phyloP scores from a whole-genome alignment of 768 basidiomycete species.

The Inosperma sp. region DNA sequence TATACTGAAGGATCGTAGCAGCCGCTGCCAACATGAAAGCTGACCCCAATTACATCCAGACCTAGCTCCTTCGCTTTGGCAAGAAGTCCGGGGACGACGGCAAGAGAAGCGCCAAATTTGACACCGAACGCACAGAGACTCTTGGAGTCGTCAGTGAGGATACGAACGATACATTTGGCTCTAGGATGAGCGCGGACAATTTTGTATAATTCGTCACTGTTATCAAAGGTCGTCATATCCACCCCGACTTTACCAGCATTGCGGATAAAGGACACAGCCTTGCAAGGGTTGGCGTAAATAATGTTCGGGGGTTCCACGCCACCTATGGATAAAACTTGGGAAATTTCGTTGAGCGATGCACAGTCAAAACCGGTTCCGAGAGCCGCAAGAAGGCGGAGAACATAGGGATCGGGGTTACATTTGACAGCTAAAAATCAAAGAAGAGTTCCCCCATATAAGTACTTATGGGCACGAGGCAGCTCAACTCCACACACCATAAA shows the following conservation, averaged over 20 bases:
- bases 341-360: constrained; percentile 92
- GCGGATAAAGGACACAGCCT: constrained; percentile 89
- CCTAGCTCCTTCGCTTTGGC: constrained; percentile 70
- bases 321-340: constrained; percentile 66
- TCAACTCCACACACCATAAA: constrained; percentile 67
- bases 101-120: constrained; percentile 93
- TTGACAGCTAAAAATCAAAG: constrained; percentile 68
- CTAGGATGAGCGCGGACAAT: constrained; percentile 73
- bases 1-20: constrained; percentile 92
- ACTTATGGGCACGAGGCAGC: constrained; percentile 5
- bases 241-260: constrained; percentile 76
- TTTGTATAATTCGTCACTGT: constrained; percentile 93
- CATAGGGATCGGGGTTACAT: constrained; percentile 96
- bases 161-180: constrained; percentile 88
- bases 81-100: constrained; percentile 73
- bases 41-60: constrained; percentile 88
- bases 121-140: constrained; percentile 88
- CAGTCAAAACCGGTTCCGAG: constrained; percentile 96
- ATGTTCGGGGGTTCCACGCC: constrained; percentile 76
- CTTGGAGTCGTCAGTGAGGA: constrained; percentile 97
- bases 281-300: constrained; percentile 99
- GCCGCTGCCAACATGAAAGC: constrained; percentile 97
- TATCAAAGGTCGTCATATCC: constrained; percentile 97
- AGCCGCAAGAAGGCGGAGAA: constrained; percentile 84
- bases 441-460: no score